Base-by-base conservation (phyloP, 1,284 basidiomycete species). In the Quambalaria eucalypti region DNA sequence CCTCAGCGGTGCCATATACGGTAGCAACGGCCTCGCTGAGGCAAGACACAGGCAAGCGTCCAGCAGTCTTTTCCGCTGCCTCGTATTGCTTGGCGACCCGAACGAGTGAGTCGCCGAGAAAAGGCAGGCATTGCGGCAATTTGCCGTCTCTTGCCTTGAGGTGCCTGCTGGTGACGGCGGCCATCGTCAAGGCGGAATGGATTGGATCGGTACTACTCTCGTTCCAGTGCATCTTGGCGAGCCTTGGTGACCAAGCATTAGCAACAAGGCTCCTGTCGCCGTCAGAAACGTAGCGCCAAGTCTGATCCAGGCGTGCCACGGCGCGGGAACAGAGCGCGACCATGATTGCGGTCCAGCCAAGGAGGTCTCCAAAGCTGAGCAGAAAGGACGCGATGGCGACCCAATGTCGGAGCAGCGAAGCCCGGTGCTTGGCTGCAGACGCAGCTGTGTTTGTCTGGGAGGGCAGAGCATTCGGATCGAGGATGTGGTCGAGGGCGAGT, bases 301-400 rank as follows among this genome's bases (percentile, higher is more conserved):
- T 61, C 38, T 59, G 52, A 39, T 69, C 65, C 1, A 75, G 56
- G n/a, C 66, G 51, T 4, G 69, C 64, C 28, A 74, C 65, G 1
- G 71, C 61, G 19, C 73, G 60, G n/a, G 71, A 74, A 50, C 72
- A 74, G 31, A 75, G 48, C 3, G 69, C 72, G 7, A 64, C 61
- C 33, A 54, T 59, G 9, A 75, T 60, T 14, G 73, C 71, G 30
- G 64, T 52, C 73, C 73, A 75, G 28, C 67, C 71, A 0, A 65
- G 62, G 3, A 70, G 21, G 42, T 74, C 70, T 19, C 64, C 61
- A 4, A 63, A 50, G 2, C 52, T 58, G 26, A 65, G 59, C 7
- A 71, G 57, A 40, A 59, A 65, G 6, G 58, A 62, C n/a, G 62
- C 69, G 48, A 74, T 54, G 26, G 65, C 64, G 31, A 71, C 68